Base-by-base conservation (phyloP, 768 basidiomycete species). In the Trametopsis cervina region DNA sequence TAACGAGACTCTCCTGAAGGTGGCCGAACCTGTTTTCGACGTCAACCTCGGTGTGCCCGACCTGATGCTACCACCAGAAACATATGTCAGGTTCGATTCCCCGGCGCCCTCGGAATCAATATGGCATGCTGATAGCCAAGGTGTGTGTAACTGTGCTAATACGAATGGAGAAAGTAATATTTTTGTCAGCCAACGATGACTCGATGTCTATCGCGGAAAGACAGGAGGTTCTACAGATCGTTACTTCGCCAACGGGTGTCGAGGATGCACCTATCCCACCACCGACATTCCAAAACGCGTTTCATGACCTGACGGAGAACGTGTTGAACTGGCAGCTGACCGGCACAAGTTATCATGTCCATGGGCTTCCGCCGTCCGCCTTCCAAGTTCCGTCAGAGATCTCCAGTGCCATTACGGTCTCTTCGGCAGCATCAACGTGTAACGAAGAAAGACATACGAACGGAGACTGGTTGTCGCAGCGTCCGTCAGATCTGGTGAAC, bases 11-110 rank as follows among this genome's bases (percentile, higher is more conserved):
- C 36, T 35, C 38, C 57, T 55, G 65, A 69, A 76, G 73, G 68
- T 72, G 27, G 64, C 69, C 29, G 73, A 74, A 62, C 67, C 71
- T 47, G 56, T 71, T 43, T 18, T n/a, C 11, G 49, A 50, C 20
- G 36, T 54, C 22, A 24, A 40, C 21, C 4, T 50, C 33, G 50
- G 42, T 49, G 53, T 40, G 26, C 25, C 22, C 15, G 4, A 26
- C 39, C 15, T 33, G 21, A 15, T 23, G 12, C 44, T 50, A 15
- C 49, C 49, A 7, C 21, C 36, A 9, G 29, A 13, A n/a, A 42
- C 49, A 10, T 12, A 21, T 27, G 37, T 26, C 5, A 17, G 42
- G 3, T 27, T 45, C 11, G 22, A 17, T 21, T 23, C 42, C 6
- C 49, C 49, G 12, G 42, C 43, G 17, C 43, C 21, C 13, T 50